Evolutionary conservation across 257 asterid genomes (phyloP).

Genomic region (Cinchona pubescens): DNA sequence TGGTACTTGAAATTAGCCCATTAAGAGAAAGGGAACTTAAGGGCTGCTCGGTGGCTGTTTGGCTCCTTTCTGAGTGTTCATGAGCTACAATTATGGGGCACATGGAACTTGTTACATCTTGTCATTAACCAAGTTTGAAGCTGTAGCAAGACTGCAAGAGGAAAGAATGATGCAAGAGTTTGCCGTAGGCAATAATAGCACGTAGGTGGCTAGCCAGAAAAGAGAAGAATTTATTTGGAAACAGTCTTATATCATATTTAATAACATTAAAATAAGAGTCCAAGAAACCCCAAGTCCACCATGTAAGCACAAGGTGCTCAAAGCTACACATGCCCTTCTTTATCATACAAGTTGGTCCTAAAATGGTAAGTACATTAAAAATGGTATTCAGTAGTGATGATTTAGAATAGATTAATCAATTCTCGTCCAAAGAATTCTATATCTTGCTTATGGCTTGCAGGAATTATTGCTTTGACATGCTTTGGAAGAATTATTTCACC

Average conservation of each 20-base stretch:
- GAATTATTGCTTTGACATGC: not conserved
- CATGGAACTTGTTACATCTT: not conserved
- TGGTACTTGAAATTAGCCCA: not conserved
- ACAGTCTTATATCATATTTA: not conserved
- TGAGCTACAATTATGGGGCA: not conserved
- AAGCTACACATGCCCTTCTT: not conserved
- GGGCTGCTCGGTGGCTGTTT: not conserved
- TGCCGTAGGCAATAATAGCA: not conserved
- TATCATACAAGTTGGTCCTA: not conserved
- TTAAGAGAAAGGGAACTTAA: not conserved
- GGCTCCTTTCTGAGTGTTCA: not conserved
- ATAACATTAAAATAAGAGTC: not conserved
- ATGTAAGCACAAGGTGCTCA: not conserved
- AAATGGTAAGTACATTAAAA: not conserved
- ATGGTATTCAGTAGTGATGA: not conserved
- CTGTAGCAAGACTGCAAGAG: not conserved
- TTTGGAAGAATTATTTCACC: slow-evolving; percentile 1
- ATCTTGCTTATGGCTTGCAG: not conserved
- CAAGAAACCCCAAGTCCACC: not conserved
- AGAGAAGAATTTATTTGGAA: not conserved
- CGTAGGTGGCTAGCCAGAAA: not conserved
- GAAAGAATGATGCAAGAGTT: not conserved
- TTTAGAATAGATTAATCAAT: not conserved
- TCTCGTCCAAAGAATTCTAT: not conserved
- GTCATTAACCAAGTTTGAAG: not conserved